Conservation (phyloP, 257 asterid genomes). For the Solanum rostratum region DNA sequence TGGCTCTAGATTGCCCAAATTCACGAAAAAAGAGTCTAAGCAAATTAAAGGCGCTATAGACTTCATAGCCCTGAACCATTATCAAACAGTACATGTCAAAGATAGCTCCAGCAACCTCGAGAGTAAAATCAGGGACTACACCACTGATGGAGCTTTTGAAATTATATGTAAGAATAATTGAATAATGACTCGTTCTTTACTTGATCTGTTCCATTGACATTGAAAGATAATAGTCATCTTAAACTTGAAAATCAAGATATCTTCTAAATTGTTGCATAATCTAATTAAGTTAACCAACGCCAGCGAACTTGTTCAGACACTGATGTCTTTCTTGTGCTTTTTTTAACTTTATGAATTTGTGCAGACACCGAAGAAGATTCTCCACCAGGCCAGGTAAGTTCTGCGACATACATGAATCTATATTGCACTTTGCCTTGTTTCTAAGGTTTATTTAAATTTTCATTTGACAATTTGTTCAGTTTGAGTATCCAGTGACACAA, state of each 20-base stretch:
- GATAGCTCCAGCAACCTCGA: constrained; percentile 14
- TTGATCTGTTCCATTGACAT: neutral
- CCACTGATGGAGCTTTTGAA: constrained; percentile 10
- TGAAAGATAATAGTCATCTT: neutral
- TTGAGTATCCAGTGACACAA: neutral
- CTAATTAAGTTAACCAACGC: neutral
- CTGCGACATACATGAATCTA: neutral
- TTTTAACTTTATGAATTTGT: neutral
- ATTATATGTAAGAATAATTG: neutral
- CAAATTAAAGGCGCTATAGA: constrained; percentile 47
- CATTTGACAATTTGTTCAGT: constrained; percentile 19
- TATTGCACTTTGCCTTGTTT: neutral
- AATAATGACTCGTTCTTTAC: neutral
- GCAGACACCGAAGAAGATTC: neutral
- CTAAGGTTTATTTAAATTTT: constrained; percentile 8
- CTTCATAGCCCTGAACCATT: constrained; percentile 49
- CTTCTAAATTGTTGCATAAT: neutral
- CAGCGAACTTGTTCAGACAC: no score
- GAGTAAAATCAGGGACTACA: constrained; percentile 10
- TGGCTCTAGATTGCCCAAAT: constrained; percentile 36
- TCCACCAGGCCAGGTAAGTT: neutral
- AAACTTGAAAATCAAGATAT: neutral
- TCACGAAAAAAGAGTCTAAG: constrained; percentile 27
- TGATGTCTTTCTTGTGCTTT: neutral
- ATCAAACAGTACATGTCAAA: constrained; percentile 11